These are phyloP conservation scores for Nannochloris sp. DNA, from an alignment of 139 green algal species.

Conservation along the genomic window DNA sequence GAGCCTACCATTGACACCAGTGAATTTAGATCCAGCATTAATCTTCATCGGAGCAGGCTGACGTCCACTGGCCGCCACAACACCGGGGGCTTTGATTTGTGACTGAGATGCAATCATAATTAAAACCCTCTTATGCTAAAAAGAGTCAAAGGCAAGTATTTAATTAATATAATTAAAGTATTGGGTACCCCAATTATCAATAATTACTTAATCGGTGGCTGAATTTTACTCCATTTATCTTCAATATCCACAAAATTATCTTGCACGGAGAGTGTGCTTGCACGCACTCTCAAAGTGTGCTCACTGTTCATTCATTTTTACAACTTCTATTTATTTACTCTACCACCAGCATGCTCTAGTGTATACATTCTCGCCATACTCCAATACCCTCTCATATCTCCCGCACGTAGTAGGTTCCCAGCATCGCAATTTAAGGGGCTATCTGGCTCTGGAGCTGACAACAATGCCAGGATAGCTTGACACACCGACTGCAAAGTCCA, in stretches of 20 bases:
- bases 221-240: background rate
- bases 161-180: conserved; percentile 1
- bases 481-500: conserved; percentile 89
- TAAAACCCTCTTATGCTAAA: background rate
- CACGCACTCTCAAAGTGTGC: too few species aligned
- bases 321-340: too few species aligned
- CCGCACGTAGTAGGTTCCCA: conserved; percentile 83
- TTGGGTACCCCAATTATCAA: background rate
- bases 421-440: conserved; percentile 92
- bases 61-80: background rate
- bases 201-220: too few species aligned
- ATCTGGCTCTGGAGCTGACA: conserved; percentile 78
- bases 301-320: too few species aligned
- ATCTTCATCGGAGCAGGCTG: background rate
- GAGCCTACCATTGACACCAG: background rate
- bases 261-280: background rate
- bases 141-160: background rate
- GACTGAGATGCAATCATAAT: background rate
- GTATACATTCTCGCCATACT: conserved; percentile 90
- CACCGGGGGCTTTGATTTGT: background rate
- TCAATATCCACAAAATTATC: background rate
- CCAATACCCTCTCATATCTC: conserved; percentile 76
- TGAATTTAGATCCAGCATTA: background rate
- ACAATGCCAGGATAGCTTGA: conserved; percentile 80
- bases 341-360: conserved; percentile 49